Conservation (phyloP, 345 rosid genomes). For the Rhizophora apiculata region DNA sequence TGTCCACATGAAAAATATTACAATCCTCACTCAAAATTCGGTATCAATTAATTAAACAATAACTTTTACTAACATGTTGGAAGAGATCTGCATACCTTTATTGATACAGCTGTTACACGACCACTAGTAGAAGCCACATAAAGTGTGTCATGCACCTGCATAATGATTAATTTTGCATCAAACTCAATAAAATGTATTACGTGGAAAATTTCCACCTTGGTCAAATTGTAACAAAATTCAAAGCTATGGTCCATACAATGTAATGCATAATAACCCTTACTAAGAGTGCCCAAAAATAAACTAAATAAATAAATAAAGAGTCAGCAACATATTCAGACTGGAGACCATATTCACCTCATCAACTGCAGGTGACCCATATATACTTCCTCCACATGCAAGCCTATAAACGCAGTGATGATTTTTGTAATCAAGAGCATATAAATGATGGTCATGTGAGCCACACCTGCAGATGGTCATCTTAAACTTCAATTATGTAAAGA, state of each 20-base stretch:
- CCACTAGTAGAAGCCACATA: constrained; percentile 89
- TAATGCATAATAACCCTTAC: no score
- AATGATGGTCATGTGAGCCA: constrained; percentile 82
- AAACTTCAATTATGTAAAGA: not conserved
- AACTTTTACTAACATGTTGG: not conserved
- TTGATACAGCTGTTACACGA: constrained; percentile 66
- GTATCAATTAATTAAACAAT: not conserved
- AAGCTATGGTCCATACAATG: not conserved
- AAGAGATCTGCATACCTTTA: constrained; percentile 45
- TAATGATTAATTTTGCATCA: constrained; percentile 14
- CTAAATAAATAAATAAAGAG: no score
- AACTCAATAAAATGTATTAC: not conserved
- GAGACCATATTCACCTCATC: constrained; percentile 55
- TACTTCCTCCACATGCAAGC: constrained; percentile 85
- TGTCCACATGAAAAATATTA: no score
- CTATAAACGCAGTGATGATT: constrained; percentile 57
- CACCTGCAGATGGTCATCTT: constrained; percentile 52
- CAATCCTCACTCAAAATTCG: no score
- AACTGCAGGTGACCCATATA: constrained; percentile 84
- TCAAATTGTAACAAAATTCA: not conserved
- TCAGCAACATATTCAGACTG: no score
- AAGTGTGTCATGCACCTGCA: constrained; percentile 48
- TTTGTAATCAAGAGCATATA: constrained; percentile 85
- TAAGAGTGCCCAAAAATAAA: no score
- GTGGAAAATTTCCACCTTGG: not conserved